These are phyloP conservation scores for Penicillium egyptiacum DNA, from an alignment of 495 filamentous ascomycete species.

Conservation along the genomic window DNA sequence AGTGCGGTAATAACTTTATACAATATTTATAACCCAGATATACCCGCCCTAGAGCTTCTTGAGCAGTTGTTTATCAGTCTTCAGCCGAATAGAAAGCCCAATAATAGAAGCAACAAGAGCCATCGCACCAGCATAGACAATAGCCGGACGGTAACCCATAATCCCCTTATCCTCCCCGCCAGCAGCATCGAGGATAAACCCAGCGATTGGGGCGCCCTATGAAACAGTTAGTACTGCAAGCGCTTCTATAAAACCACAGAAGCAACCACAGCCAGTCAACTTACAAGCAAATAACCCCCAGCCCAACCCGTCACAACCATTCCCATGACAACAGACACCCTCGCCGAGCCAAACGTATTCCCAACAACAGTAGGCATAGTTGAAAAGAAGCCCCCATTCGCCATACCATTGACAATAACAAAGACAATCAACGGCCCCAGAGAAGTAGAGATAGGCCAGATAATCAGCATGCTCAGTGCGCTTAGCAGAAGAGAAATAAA, in stretches of 20 bases:
- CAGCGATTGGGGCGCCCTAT: constrained; percentile 59
- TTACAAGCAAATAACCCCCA: constrained; percentile 57
- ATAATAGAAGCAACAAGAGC: constrained; percentile 28
- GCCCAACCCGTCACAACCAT: constrained; percentile 63
- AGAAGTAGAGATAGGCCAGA: constrained; percentile 57
- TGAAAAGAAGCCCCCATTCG: constrained; percentile 60
- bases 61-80: background rate
- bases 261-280: constrained; percentile 5
- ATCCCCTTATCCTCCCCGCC: constrained; percentile 48
- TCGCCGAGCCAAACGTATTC: constrained; percentile 54
- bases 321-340: constrained; percentile 57
- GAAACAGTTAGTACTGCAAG: background rate
- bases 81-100: constrained; percentile 6
- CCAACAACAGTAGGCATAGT: constrained; percentile 62
- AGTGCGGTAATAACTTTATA: background rate
- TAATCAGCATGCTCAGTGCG: constrained; percentile 53
- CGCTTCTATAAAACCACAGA: background rate
- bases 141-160: constrained; percentile 55
- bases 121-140: constrained; percentile 55
- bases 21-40: background rate
- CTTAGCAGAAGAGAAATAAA: constrained; percentile 47
- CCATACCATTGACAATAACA: constrained; percentile 53
- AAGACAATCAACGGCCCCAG: constrained; percentile 54
- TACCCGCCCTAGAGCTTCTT: background rate
- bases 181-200: constrained; percentile 54